phyloP scores from a whole-genome alignment of 1,284 basidiomycete species.

The Cystobasidium slooffiae region DNA sequence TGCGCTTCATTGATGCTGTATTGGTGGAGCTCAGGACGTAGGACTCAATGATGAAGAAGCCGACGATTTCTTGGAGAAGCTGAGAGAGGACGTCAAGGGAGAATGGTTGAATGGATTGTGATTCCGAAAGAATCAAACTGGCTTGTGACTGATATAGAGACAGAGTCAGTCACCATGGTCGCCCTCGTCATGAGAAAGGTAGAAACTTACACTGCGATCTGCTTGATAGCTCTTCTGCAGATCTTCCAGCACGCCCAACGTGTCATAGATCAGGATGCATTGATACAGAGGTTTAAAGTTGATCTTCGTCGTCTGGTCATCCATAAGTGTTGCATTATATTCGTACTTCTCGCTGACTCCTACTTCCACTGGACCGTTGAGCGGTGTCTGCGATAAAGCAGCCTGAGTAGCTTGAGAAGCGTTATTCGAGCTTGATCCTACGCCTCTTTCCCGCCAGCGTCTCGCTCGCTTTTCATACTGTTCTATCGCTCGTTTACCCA shows the following conservation, averaged over 20 bases:
- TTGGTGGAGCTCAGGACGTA: slow-evolving; percentile 85
- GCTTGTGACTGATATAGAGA: slow-evolving; percentile 79
- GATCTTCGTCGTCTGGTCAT: slow-evolving; percentile 84
- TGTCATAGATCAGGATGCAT: slow-evolving; percentile 95
- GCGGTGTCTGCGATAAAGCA: slow-evolving; percentile 69
- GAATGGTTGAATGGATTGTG: slow-evolving; percentile 62
- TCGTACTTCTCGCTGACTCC: slow-evolving; percentile 93
- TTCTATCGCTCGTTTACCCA: slow-evolving; percentile 87
- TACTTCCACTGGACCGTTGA: slow-evolving; percentile 92
- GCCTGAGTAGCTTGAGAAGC: slow-evolving; percentile 64
- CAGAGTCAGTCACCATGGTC: slow-evolving; percentile 22
- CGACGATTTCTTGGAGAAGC: slow-evolving; percentile 91
- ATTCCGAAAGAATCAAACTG: slow-evolving; percentile 82
- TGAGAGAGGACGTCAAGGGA: slow-evolving; percentile 61
- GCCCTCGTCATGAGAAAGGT: neutral
- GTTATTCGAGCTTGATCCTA: slow-evolving; percentile 45
- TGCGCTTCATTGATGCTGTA: slow-evolving; percentile 59
- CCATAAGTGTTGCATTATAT: slow-evolving; percentile 71
- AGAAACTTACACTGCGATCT: slow-evolving; percentile 76
- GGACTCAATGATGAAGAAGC: slow-evolving; percentile 96
- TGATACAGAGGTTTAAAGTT: slow-evolving; percentile 96
- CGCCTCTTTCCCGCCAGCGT: slow-evolving; percentile 73
- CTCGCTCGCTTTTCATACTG: slow-evolving; percentile 83
- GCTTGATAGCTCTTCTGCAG: slow-evolving; percentile 91
- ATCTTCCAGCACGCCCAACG: slow-evolving; percentile 84